A percentile compares a stretch with the other conserved stretches of the same genome.
Conservation (phyloP, 2,329 filamentous ascomycete genomes). For the Mycocentrospora acerina region DNA sequence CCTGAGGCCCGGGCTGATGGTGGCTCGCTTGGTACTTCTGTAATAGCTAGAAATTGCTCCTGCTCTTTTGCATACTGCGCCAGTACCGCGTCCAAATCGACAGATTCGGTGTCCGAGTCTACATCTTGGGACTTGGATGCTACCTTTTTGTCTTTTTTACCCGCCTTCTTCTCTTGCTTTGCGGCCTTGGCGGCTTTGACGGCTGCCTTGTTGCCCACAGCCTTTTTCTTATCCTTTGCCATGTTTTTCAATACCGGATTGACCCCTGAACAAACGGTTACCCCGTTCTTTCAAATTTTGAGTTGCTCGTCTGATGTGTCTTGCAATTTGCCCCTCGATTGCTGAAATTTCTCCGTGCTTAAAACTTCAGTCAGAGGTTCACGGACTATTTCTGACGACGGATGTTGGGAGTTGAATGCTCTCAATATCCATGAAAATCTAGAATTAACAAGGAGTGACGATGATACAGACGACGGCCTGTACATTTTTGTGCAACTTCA, state of each 20-base stretch:
- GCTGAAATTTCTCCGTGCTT: constrained; percentile 17
- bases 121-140: constrained; percentile 71
- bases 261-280: background rate
- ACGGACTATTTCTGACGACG: no score
- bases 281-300: constrained; percentile 41
- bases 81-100: constrained; percentile 89
- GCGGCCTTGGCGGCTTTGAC: constrained; percentile 56
- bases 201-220: constrained; percentile 49
- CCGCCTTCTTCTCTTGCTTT: constrained; percentile 86
- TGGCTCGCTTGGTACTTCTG: constrained; percentile 71
- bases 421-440: no score
- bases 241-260: constrained; percentile 26
- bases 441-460: no score
- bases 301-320: background rate
- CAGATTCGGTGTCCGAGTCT: constrained; percentile 87
- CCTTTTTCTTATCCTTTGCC: constrained; percentile 57
- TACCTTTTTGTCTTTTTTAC: constrained; percentile 74
- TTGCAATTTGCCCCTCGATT: constrained; percentile 17
- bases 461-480: no score
- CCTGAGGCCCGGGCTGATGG: constrained; percentile 78
- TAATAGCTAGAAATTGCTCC: constrained; percentile 91
- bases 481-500: no score
- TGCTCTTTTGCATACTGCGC: constrained; percentile 90
- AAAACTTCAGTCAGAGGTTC: background rate
- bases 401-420: no score